A percentile compares a stretch with the other conserved stretches of the same genome.
These are phyloP conservation scores for Voacanga thouarsii DNA, from an alignment of 257 asterid genomes.

Conservation along the genomic window DNA sequence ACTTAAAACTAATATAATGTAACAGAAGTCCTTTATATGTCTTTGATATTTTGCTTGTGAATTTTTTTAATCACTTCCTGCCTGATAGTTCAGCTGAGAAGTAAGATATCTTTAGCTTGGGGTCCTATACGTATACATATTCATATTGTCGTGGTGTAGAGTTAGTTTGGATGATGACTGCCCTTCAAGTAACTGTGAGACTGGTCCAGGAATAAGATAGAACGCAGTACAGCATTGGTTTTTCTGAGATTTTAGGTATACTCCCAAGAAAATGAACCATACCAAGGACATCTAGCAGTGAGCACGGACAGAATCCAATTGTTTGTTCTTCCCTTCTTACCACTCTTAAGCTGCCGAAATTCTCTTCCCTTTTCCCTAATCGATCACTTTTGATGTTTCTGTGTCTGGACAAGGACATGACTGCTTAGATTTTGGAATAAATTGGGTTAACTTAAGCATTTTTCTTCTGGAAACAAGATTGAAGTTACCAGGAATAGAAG, in stretches of 20 bases:
- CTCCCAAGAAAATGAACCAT: too few relatives aligned
- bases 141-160: background rate
- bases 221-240: too few relatives aligned
- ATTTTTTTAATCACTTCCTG: background rate
- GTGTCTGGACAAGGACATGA: background rate
- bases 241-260: too few relatives aligned
- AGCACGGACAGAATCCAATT: background rate
- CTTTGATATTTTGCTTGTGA: background rate
- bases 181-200: background rate
- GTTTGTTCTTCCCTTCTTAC: background rate
- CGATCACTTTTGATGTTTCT: too few relatives aligned
- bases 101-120: background rate
- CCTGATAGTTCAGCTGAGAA: background rate
- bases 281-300: background rate
- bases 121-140: background rate
- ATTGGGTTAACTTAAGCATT: background rate
- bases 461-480: background rate
- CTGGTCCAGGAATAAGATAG: background rate
- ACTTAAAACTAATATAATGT: background rate
- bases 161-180: background rate
- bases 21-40: background rate
- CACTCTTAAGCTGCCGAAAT: background rate
- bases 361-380: too few relatives aligned
- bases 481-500: background rate
- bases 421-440: background rate